Percentiles rank a stretch among this genome's conserved stretches.
Conservation (phyloP, 805 yeast species). For the Candida dajiaensis region DNA sequence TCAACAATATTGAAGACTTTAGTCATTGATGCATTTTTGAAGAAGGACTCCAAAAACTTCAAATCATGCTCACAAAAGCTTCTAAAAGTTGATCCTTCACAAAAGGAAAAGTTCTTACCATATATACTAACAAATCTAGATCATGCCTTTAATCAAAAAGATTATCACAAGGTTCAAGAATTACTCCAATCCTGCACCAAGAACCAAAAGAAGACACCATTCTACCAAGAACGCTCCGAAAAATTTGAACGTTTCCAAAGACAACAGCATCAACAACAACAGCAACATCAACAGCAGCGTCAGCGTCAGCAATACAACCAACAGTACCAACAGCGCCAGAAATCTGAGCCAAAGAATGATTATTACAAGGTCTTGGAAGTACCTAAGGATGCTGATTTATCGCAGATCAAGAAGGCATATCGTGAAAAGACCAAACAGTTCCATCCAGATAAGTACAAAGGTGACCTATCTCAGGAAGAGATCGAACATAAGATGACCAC, state of each 20-base stretch:
- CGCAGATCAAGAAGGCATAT: slow-evolving; percentile 75
- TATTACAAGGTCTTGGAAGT: slow-evolving; percentile 77
- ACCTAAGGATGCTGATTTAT: slow-evolving; percentile 56
- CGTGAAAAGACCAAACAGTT: slow-evolving; percentile 69
- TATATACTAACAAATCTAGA: slow-evolving; percentile 30
- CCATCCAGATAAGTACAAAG: slow-evolving; percentile 90
- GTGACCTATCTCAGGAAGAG: slow-evolving; percentile 57
- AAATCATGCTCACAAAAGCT: slow-evolving; percentile 24
- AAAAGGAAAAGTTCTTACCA: slow-evolving; percentile 32
- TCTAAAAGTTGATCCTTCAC: slow-evolving; percentile 9
- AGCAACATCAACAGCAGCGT: slow-evolving; percentile 41
- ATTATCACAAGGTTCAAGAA: slow-evolving; percentile 34
- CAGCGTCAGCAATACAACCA: slow-evolving; percentile 34
- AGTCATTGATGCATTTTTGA: slow-evolving; percentile 34
- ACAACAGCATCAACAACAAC: slow-evolving; percentile 35
- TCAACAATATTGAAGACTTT: slow-evolving; percentile 31
- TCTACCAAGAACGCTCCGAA: slow-evolving; percentile 26
- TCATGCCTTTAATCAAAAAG: slow-evolving; percentile 27
- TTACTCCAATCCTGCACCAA: slow-evolving; percentile 35
- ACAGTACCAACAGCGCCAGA: slow-evolving; percentile 34
- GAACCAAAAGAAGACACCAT: slow-evolving; percentile 30
- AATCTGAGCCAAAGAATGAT: slow-evolving; percentile 45
- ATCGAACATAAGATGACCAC: slow-evolving; percentile 85
- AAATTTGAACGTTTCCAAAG: slow-evolving; percentile 20
- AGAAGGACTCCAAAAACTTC: slow-evolving; percentile 22